Conservation (phyloP, 2,329 filamentous ascomycete species). For the Ophiocordyceps australis region DNA sequence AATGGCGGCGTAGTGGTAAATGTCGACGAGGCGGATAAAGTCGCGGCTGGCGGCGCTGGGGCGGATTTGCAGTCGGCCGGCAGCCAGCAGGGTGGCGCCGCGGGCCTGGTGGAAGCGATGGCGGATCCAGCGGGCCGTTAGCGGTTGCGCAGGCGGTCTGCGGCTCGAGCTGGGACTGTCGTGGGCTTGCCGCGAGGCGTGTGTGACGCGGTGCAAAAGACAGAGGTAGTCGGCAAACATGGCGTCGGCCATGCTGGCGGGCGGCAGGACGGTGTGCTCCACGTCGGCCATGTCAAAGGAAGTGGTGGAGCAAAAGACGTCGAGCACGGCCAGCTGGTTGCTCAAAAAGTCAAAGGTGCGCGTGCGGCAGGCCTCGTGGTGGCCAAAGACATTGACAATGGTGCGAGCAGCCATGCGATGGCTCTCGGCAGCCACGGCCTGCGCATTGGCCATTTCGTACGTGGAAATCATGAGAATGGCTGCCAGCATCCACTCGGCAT, state of each 20-base stretch:
- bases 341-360: constrained; percentile 10
- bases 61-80: constrained; percentile 7
- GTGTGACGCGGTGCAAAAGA: constrained; percentile 5
- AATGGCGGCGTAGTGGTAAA: constrained; percentile 10
- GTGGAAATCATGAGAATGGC: constrained; percentile 12
- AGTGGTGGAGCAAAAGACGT: constrained; percentile 9
- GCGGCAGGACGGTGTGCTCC: constrained; percentile 6
- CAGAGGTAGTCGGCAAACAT: constrained; percentile 10
- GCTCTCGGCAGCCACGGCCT: constrained; percentile 8
- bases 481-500: constrained; percentile 12
- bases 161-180: constrained; percentile 1
- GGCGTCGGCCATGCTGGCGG: constrained; percentile 5
- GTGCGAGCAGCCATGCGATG: constrained; percentile 11
- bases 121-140: constrained; percentile 2
- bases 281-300: constrained; percentile 9
- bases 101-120: constrained; percentile 9
- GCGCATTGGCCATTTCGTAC: constrained; percentile 11
- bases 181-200: constrained; percentile 4
- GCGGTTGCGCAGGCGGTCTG: not conserved
- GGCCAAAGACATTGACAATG: constrained; percentile 10
- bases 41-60: constrained; percentile 6
- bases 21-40: constrained; percentile 10
- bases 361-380: constrained; percentile 5
- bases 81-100: constrained; percentile 9
- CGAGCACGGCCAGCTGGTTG: constrained; percentile 11